phyloP scores from a whole-genome alignment of 345 rosid species.

The Eucalyptus dawsonii region DNA sequence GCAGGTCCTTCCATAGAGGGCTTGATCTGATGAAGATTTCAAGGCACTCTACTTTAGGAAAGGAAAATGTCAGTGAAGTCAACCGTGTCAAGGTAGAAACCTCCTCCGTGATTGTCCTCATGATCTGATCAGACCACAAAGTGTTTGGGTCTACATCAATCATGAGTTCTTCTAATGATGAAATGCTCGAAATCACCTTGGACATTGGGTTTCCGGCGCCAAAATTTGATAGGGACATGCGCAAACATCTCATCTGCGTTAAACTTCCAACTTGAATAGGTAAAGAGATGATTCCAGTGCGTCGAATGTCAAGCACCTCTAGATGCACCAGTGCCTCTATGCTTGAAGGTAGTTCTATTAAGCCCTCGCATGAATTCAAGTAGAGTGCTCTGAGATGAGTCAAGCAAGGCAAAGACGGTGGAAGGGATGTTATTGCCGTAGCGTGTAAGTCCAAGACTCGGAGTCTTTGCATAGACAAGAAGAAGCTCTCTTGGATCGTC shows the following conservation, averaged over 20 bases:
- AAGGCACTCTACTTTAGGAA: neutral
- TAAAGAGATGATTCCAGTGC: neutral
- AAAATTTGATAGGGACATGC: neutral
- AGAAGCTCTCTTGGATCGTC: too few species aligned
- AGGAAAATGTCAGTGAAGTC: neutral
- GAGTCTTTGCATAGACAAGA: constrained; percentile 7
- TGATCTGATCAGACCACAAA: neutral
- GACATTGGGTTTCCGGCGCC: neutral
- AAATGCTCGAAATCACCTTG: neutral
- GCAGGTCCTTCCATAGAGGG: too few species aligned
- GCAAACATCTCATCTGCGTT: neutral
- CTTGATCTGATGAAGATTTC: too few species aligned
- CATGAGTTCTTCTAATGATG: neutral
- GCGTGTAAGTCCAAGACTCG: constrained; percentile 4
- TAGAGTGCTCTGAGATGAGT: neutral
- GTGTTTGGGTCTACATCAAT: neutral
- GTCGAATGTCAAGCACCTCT: constrained; percentile 1
- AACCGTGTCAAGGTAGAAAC: neutral
- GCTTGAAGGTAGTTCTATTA: neutral
- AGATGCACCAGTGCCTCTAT: neutral
- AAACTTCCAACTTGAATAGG: neutral
- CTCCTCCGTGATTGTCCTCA: neutral
- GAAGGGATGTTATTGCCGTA: neutral
- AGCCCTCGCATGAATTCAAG: neutral
- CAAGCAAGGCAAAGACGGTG: neutral